phyloP scores from a whole-genome alignment of 768 basidiomycete genomes.

The Lactifluus hygrophoroides region DNA sequence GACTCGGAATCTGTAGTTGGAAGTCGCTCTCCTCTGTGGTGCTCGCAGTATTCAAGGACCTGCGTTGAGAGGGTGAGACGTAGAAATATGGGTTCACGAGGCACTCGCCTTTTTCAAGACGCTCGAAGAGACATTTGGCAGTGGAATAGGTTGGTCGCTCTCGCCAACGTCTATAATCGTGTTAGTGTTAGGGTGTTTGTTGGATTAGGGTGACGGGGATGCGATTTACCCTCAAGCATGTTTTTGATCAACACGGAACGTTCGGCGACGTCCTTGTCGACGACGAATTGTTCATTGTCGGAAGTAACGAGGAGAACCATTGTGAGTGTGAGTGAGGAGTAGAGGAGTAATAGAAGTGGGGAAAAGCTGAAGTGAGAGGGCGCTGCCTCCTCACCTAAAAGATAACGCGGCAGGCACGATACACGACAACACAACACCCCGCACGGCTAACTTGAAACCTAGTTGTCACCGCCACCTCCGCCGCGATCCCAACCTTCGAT shows the following conservation, averaged over 20 bases:
- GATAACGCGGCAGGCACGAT: too few relatives aligned
- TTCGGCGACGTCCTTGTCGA: slow-evolving; percentile 92
- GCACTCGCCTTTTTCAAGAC: slow-evolving; percentile 79
- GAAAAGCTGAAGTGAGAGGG: too few relatives aligned
- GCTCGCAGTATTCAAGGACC: slow-evolving; percentile 99
- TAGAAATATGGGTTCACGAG: not conserved
- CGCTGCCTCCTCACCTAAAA: not conserved
- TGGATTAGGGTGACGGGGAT: not conserved
- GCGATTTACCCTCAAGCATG: slow-evolving; percentile 85
- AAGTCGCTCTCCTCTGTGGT: slow-evolving; percentile 95
- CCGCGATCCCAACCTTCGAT: too few relatives aligned
- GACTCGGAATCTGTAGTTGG: slow-evolving; percentile 74
- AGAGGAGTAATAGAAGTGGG: not conserved
- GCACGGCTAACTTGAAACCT: too few relatives aligned
- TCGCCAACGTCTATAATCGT: slow-evolving; percentile 74
- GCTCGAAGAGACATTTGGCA: slow-evolving; percentile 89
- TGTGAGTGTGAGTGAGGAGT: slow-evolving; percentile 25
- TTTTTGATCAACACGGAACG: slow-evolving; percentile 97
- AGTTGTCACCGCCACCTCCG: too few relatives aligned
- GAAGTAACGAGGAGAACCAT: slow-evolving; percentile 90
- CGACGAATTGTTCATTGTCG: slow-evolving; percentile 89
- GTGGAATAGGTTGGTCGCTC: slow-evolving; percentile 86
- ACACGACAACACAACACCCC: not conserved
- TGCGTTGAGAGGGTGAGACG: slow-evolving; percentile 26
- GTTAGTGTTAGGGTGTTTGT: slow-evolving; percentile 8